Base-by-base conservation (phyloP, 352 stramenopile genomes). In the Globisporangium uncinulatum region DNA sequence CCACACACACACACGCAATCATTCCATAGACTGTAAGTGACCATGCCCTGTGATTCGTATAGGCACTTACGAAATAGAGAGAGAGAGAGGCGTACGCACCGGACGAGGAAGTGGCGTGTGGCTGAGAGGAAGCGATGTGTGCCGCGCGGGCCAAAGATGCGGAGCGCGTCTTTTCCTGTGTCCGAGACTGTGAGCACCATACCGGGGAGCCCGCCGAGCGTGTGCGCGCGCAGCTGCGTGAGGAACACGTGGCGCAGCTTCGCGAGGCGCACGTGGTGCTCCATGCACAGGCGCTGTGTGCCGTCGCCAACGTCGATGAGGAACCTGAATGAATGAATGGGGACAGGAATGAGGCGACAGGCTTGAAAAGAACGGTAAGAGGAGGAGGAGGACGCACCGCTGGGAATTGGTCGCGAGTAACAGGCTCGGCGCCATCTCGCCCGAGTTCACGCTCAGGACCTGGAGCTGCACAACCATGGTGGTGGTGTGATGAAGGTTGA, bases 261-360 rank as follows among this genome's bases (percentile, higher is more conserved):
- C 6, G 69, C 78, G 14, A 97, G 65, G 15, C 87, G 83, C 59
- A 96, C 76, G 67, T 92, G 82, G 70, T 97, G 89, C 73, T 97
- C 89, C 84, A 95, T 96, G 69, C 84, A 96, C 65, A 96, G 72
- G 29, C 89, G 76, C 62, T 97, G 89, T 8, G 73, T 94, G 58
- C 89, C 89, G 64, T 96, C 89, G 29, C 87, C 85, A 11, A 94
- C 87, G 55, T 97, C 95, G 61, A 97, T 96, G 20, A 97, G 59
- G 61, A 95, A 92, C n/a, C 80, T 90, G 59, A 4, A n/a, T 11
- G 11, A 15, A 17, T 14, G 44, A 31, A 19, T 3, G 20, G 17
- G n/a, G 21, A 21, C 15, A 24, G 21, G 34, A 39, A 39, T 13
- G 34, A 39, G 34, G 7, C 8, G 34, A 13, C 34, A 13, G 34